Conservation (phyloP, 176 grass and related monocot genomes). For the Dendrocalamus sinicus region DNA sequence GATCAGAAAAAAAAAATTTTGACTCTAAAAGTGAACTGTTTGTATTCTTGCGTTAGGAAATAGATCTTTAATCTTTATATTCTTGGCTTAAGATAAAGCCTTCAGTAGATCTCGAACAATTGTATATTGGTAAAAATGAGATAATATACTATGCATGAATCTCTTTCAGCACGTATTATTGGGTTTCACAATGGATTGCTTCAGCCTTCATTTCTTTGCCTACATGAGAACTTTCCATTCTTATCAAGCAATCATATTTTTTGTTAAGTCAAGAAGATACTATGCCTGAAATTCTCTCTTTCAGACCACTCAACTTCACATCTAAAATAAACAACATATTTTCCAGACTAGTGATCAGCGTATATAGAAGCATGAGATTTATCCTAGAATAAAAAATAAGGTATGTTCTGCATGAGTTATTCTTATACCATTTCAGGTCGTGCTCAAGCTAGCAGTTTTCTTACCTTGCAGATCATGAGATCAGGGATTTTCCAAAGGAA, state of each 20-base stretch:
- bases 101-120: neutral
- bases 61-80: neutral
- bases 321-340: neutral
- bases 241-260: slow-evolving; percentile 12
- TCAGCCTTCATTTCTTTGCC: neutral
- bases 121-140: neutral
- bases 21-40: neutral
- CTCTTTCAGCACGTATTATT: slow-evolving; percentile 4
- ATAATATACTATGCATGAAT: slow-evolving; percentile 6
- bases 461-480: slow-evolving; percentile 50
- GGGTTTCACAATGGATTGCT: neutral
- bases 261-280: neutral
- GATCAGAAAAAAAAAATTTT: neutral
- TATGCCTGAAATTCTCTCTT: neutral
- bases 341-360: neutral
- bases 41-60: neutral
- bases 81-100: neutral
- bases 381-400: neutral
- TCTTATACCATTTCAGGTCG: neutral
- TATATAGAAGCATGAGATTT: neutral
- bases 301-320: slow-evolving; percentile 10
- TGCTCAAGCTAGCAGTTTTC: neutral
- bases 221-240: neutral
- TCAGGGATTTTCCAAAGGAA: slow-evolving; percentile 84
- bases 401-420: slow-evolving; percentile 15